Conservation (phyloP, 2,329 filamentous ascomycete species). For the Exophiala mesophila region DNA sequence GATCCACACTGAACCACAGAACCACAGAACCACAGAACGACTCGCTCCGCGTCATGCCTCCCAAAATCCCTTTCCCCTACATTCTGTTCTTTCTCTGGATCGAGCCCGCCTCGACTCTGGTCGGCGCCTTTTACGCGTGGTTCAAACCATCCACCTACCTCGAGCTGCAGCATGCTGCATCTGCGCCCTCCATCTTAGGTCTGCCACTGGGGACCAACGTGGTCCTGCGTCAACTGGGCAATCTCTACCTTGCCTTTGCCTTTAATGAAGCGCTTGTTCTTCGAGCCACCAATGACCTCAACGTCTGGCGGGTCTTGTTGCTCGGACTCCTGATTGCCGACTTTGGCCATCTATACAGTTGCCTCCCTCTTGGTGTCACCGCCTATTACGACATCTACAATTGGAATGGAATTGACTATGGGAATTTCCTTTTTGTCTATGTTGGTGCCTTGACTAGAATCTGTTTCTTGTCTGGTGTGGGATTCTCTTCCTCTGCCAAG, state of each 20-base stretch:
- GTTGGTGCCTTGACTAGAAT: constrained; percentile 56
- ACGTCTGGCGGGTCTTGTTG: constrained; percentile 66
- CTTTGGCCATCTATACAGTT: constrained; percentile 66
- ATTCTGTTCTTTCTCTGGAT: constrained; percentile 69
- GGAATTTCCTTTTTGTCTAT: constrained; percentile 68
- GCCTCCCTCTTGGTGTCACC: constrained; percentile 53
- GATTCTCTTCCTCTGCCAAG: constrained; percentile 28
- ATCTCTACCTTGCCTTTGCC: constrained; percentile 71
- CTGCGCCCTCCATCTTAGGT: constrained; percentile 39
- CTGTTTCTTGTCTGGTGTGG: constrained; percentile 56
- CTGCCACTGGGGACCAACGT: constrained; percentile 60
- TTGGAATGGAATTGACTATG: constrained; percentile 66
- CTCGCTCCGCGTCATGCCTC: too few species aligned
- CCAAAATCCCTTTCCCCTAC: constrained; percentile 56
- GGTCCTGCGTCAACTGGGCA: constrained; percentile 68
- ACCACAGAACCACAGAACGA: constrained; percentile 15
- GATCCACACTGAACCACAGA: too few species aligned
- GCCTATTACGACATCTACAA: constrained; percentile 59
- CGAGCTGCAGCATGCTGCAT: constrained; percentile 54
- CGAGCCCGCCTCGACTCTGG: constrained; percentile 55
- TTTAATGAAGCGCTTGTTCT: constrained; percentile 73
- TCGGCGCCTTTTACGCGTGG: constrained; percentile 51
- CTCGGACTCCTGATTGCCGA: constrained; percentile 68
- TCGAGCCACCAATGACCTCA: constrained; percentile 61
- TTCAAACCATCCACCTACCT: constrained; percentile 56